Evolutionary conservation across 2,329 filamentous ascomycete species (phyloP).

Genomic region (Calonectria pauciramosa): DNA sequence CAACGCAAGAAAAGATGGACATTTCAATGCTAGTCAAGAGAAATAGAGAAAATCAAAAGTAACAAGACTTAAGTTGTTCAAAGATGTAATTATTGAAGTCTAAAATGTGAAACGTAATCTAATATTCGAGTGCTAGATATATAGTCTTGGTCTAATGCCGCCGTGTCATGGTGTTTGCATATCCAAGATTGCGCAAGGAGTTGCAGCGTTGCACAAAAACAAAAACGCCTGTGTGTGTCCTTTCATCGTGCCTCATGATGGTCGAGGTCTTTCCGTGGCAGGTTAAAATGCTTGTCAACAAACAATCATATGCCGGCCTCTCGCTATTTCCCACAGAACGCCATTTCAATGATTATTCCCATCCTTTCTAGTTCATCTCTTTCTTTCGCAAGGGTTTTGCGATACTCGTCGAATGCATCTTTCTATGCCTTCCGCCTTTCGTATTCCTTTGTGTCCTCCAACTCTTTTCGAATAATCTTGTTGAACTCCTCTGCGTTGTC

Average conservation of each 20-base stretch:
- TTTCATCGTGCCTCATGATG: slow-evolving; percentile 31
- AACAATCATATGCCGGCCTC: slow-evolving; percentile 24
- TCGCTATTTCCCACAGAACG: slow-evolving; percentile 33
- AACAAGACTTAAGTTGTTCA: too few relatives aligned
- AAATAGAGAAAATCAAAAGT: not conserved
- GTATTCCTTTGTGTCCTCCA: slow-evolving; percentile 62
- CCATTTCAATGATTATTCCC: slow-evolving; percentile 30
- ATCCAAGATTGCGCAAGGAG: slow-evolving; percentile 34
- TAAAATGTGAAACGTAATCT: not conserved
- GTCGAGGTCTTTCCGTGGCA: slow-evolving; percentile 25
- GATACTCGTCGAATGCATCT: not conserved
- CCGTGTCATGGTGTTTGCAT: slow-evolving; percentile 17
- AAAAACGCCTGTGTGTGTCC: slow-evolving; percentile 38
- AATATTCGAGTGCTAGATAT: not conserved
- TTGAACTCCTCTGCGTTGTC: slow-evolving; percentile 73
- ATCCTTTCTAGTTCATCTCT: not conserved
- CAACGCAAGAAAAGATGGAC: not conserved
- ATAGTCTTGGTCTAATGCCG: slow-evolving; percentile 6
- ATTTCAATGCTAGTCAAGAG: not conserved
- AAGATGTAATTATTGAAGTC: not conserved
- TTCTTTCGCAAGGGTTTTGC: not conserved
- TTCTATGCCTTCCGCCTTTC: slow-evolving; percentile 45
- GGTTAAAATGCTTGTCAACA: slow-evolving; percentile 26
- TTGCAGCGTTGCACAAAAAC: not conserved
- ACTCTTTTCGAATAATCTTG: slow-evolving; percentile 63